Conservation (phyloP, 2,329 filamentous ascomycete genomes). For the Fusarium citri region DNA sequence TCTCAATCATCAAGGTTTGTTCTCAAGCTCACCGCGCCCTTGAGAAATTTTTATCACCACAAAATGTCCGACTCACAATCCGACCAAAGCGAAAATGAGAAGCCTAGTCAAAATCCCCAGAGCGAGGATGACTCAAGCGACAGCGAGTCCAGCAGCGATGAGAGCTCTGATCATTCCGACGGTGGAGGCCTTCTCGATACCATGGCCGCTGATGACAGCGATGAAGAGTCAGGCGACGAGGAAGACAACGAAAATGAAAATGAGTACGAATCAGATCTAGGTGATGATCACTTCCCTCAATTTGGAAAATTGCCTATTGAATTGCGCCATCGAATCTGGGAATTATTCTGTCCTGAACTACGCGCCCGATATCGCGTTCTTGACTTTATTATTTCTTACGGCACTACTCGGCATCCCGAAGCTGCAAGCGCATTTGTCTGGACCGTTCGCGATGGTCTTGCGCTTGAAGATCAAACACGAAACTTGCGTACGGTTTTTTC, state of each 20-base stretch:
- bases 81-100: slow-evolving; percentile 7
- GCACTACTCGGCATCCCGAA: slow-evolving; percentile 18
- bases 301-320: slow-evolving; percentile 49
- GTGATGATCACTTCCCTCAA: slow-evolving; percentile 37
- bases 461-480: slow-evolving; percentile 47
- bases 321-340: slow-evolving; percentile 50
- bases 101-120: background rate
- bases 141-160: slow-evolving; percentile 19
- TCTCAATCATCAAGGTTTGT: background rate
- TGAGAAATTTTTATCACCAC: background rate
- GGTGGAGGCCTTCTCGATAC: slow-evolving; percentile 40
- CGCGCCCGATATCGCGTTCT: slow-evolving; percentile 45
- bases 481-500: slow-evolving; percentile 49
- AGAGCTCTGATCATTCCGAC: slow-evolving; percentile 37
- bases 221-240: slow-evolving; percentile 35
- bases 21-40: background rate
- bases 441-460: slow-evolving; percentile 39
- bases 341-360: slow-evolving; percentile 50
- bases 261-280: background rate
- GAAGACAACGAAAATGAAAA: background rate
- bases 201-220: slow-evolving; percentile 43
- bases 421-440: slow-evolving; percentile 10
- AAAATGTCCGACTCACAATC: slow-evolving; percentile 20
- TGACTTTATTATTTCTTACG: slow-evolving; percentile 40
- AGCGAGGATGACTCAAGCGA: background rate